Base-by-base conservation (phyloP, 192 early-diverging fungal species). In the Umbelopsis sp. region DNA sequence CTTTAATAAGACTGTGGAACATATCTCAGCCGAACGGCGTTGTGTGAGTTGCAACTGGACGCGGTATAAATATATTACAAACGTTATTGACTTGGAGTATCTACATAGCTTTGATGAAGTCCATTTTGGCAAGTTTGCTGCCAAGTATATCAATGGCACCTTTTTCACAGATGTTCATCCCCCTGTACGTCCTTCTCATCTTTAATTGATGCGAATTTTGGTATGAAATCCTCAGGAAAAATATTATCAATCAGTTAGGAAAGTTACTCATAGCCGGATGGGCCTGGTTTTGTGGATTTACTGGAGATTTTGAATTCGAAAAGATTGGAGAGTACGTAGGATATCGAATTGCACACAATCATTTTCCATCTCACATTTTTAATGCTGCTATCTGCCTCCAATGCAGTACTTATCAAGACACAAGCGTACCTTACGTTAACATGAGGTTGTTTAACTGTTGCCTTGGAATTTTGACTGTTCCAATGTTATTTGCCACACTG, bases 81-180 rank as follows among this genome's bases (percentile, higher is more conserved):
- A 41, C 2, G 5, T 41, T 41, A 6, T 6, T 51, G 13, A 51
- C 13, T 4, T 9, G 50, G 0, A 11, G 51, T 6, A 20, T 49
- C 33, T 64, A 23, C 37, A 9, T 55, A 90, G 89, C 1, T 95
- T 95, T 77, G 95, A 96, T 76, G 95, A 97, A 77, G 92, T 95
- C 50, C 93, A 95, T 65, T 95, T 97, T 82, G 95, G 94, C 46
- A 94, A 94, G 70, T 97, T 95, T 75, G 92, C 92, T 47, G 82
- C 76, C 35, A 81, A 88, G 75, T 97, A 97, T 75, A 79, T 97
- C 71, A 88, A 88, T 37, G 80, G 91, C 23, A 88, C 89, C 33
- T 97, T 91, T 74, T 95, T 87, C 76, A 94, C 95, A 77, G 95
- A 97, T 67, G 91, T 95, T 4, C 94, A 97, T 64, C 95, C 95